These are phyloP conservation scores for Gymnopilus junonius DNA, from an alignment of 768 basidiomycete genomes.

Conservation along the genomic window DNA sequence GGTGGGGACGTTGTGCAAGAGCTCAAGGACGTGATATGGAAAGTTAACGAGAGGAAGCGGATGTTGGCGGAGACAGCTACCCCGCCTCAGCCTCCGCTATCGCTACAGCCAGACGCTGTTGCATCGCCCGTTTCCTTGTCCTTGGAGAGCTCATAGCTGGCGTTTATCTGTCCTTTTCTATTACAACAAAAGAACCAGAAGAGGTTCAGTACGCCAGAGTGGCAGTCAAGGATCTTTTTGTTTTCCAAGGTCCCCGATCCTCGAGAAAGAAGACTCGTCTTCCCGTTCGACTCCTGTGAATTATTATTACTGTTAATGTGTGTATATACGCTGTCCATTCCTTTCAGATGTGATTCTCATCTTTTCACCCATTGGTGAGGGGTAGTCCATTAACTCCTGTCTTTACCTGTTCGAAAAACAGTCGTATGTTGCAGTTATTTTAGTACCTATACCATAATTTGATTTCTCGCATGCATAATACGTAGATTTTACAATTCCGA, in stretches of 20 bases:
- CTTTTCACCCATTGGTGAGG: background rate
- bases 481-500: background rate
- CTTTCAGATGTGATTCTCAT: background rate
- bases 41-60: conserved; percentile 73
- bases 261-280: background rate
- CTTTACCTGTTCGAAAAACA: background rate
- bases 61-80: conserved; percentile 40
- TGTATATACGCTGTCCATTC: conserved; percentile 1
- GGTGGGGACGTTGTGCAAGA: conserved; percentile 83
- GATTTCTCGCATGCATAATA: background rate
- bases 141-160: conserved; percentile 13
- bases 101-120: background rate
- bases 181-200: background rate
- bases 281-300: background rate
- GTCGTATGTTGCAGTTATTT: background rate
- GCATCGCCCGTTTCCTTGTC: background rate
- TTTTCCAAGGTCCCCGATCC: background rate
- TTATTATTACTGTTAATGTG: conserved; percentile 3
- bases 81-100: background rate
- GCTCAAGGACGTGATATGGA: conserved; percentile 86
- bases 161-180: background rate
- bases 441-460: conserved; percentile 1
- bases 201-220: background rate
- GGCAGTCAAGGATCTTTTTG: background rate
- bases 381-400: background rate